Conservation (phyloP, 768 basidiomycete species). For the Naganishia kalamii region DNA sequence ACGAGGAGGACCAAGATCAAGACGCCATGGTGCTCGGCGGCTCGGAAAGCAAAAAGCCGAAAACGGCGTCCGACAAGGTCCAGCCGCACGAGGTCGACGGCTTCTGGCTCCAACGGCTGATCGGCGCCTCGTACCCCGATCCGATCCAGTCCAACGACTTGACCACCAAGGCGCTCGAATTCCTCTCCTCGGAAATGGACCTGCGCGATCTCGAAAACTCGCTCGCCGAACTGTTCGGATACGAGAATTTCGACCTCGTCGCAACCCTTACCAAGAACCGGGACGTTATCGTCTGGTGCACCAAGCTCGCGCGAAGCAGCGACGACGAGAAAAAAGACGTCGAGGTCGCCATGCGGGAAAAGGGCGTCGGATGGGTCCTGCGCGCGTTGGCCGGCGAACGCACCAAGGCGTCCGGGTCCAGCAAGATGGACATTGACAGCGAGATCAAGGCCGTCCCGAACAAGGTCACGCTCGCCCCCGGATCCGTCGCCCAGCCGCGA, state of each 20-base stretch:
- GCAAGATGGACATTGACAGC: constrained; percentile 56
- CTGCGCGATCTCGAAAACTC: constrained; percentile 90
- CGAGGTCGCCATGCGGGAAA: constrained; percentile 97
- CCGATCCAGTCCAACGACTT: constrained; percentile 91
- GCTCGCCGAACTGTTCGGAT: constrained; percentile 94
- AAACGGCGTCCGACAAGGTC: constrained; percentile 64
- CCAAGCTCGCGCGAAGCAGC: constrained; percentile 81
- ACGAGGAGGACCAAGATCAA: constrained; percentile 57
- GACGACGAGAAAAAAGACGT: constrained; percentile 85
- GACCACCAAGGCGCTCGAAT: constrained; percentile 70
- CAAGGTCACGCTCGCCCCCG: constrained; percentile 79
- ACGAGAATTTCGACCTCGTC: constrained; percentile 71
- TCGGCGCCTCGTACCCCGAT: constrained; percentile 84
- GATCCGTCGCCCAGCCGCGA: constrained; percentile 75
- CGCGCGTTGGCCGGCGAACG: constrained; percentile 79
- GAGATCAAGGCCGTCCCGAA: constrained; percentile 64
- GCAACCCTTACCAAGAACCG: constrained; percentile 88
- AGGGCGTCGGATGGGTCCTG: constrained; percentile 91
- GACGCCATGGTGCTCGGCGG: constrained; percentile 74
- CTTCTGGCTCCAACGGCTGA: constrained; percentile 97
- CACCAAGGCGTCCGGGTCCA: constrained; percentile 47
- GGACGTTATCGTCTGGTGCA: constrained; percentile 96
- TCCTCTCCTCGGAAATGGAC: constrained; percentile 78
- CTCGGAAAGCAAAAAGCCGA: constrained; percentile 45
- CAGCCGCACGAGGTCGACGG: constrained; percentile 88